Evolutionary conservation across 2,329 filamentous ascomycete genomes (phyloP).

Genomic region (Epicoccum nigrum): DNA sequence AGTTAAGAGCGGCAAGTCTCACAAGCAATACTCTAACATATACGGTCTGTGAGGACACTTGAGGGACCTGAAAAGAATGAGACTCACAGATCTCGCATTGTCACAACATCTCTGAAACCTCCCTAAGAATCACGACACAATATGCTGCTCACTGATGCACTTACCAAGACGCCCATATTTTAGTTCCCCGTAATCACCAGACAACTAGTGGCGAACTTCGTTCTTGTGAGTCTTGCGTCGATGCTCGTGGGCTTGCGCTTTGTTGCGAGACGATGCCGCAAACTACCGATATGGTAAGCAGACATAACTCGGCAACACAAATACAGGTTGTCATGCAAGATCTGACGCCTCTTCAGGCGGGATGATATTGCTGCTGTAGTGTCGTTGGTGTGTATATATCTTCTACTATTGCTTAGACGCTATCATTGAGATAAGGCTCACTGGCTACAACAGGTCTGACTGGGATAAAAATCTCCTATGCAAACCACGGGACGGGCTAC

Average conservation of each 20-base stretch:
- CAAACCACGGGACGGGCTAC: conserved; percentile 4
- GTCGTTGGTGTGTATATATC: neutral
- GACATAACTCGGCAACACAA: neutral
- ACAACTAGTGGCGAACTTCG: neutral
- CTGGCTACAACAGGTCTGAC: neutral
- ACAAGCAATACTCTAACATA: no score
- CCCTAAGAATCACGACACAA: neutral
- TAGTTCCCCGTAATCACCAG: neutral
- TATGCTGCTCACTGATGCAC: conserved; percentile 2
- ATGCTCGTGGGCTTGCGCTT: neutral
- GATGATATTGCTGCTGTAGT: conserved; percentile 1
- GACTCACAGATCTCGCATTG: neutral
- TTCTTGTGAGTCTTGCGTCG: conserved; percentile 1
- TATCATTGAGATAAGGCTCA: neutral
- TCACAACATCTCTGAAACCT: neutral
- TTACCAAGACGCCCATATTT: conserved; percentile 2
- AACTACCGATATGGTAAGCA: conserved; percentile 2
- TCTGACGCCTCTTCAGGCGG: conserved; percentile 1
- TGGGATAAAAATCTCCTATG: conserved; percentile 3
- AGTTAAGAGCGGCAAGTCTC: no score
- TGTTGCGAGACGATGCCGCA: neutral
- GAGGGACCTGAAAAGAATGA: no score
- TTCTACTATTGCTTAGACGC: no score
- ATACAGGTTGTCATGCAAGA: no score
- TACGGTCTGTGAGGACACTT: no score